Evolutionary conservation across 1,284 basidiomycete genomes (phyloP), one percentile per base, ranked within the genome.

Genomic region (Ustilago esculenta): DNA sequence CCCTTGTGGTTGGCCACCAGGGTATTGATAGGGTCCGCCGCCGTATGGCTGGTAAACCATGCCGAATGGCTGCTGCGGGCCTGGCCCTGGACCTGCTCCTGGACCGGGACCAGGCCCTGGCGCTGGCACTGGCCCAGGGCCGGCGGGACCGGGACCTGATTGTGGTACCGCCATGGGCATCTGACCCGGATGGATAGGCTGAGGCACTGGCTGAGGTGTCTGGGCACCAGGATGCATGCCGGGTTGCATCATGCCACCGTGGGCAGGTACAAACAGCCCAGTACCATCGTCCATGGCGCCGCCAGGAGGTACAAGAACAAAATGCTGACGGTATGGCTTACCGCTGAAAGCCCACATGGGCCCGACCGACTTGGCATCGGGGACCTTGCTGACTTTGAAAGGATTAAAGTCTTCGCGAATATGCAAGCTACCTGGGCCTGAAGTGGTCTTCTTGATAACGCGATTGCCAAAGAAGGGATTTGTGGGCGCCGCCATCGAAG

Each of bases 361-460:
- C 20, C 92, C 84, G 68, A 92, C 86, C 72, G 87, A 85, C 21
- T 86, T 83, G 11, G 92, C 88, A 58, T 91, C 90, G 7, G 86
- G 86, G 51, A 92, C 88, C 82, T 92, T 92, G 80, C 87, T 87
- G 76, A 89, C 87, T 84, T 93, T 92, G 86, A 92, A 94, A 23
- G 93, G 92, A 83, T 94, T 95, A 82, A 96, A 97, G 77, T 96
- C 94, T 74, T 94, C 91, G 83, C 93, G 91, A 75, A 93, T 86
- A 79, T 92, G 90, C 37, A 92, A 88, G 18, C 87, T 56, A 12
- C 55, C 49, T 2, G 41, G 12, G 12, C 41, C 44, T 7, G 44
- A n/a, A 21, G 85, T 85, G 83, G 90, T 90, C 85, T 92, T 92
- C 81, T 90, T 87, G 34, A 83, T 80, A 21, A 85, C 83, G 33